Evolutionary conservation across 1,284 basidiomycete genomes (phyloP), one percentile per base, ranked within the genome.

Genomic region (Ganoderma lucidum): DNA sequence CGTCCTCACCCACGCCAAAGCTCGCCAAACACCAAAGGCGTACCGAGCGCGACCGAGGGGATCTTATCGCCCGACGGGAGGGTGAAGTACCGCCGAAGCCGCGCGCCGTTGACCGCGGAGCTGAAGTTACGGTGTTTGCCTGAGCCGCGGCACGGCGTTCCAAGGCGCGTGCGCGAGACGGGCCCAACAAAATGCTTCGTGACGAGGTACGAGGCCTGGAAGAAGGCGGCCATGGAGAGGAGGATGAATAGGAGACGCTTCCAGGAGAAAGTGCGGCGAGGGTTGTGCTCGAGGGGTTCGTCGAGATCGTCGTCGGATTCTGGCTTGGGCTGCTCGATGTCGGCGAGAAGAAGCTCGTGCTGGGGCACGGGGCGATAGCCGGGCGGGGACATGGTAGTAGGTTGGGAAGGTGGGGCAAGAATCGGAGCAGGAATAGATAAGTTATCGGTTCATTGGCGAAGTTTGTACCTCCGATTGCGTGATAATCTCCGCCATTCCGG

Each of bases 61-160:
- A 91, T 90, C 70, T 83, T 81, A 71, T 90, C 86, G 0, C 90
- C 90, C 30, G 88, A 89, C 5, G 88, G 87, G 15, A 91, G 80
- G 0, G 81, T 84, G 75, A 83, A 89, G 76, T 88, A 81, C 6
- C 79, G 81, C 0, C 87, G 86, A 17, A 90, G 78, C 37, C 71
- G 65, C 0, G 87, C 86, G 15, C 23, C 37, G 15, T 41, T 41
- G n/a, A 90, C 76, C 30, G 71, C 65, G 56, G 76, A 75, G 53
- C 73, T 55, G 71, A 78, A 77, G 42, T 75, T 70, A 48, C 71
- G 67, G 48, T n/a, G 63, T 41, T 42, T 61, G 39, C 59, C 59
- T 32, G 64, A 70, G n/a, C 65, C 69, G 32, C 45, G 68, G 62
- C 71, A 71, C 12, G 70, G 71, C 51, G 48, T 70, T 48, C 64